phyloP scores from a whole-genome alignment of 352 stramenopile genomes.

The Globisporangium uncinulatum region DNA sequence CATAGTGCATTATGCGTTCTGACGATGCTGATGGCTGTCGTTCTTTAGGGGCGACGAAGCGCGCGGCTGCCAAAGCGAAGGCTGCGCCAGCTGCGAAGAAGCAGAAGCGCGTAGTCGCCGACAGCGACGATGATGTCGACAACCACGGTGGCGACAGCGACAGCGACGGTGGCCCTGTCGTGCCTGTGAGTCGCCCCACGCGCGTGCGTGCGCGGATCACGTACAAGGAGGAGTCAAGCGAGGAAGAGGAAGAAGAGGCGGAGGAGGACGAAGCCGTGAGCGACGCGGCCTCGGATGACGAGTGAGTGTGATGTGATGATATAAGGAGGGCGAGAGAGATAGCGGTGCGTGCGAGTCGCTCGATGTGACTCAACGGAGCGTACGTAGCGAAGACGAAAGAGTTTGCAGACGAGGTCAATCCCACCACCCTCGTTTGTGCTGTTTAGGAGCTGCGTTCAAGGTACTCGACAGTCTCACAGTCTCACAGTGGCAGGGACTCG shows the following conservation, averaged over 20 bases:
- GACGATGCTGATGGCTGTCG: background rate
- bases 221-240: conserved; percentile 50
- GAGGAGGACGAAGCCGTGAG: conserved; percentile 25
- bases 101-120: conserved; percentile 18
- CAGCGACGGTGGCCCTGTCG: conserved; percentile 6
- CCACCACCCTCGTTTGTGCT: too few relatives aligned
- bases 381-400: too few relatives aligned
- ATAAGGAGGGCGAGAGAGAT: background rate
- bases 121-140: conserved; percentile 16
- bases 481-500: background rate
- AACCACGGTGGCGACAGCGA: conserved; percentile 6
- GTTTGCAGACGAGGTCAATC: too few relatives aligned
- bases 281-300: conserved; percentile 61
- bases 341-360: background rate
- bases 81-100: conserved; percentile 27
- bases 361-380: too few relatives aligned
- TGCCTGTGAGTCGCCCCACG: conserved; percentile 24
- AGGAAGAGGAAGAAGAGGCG: conserved; percentile 26
- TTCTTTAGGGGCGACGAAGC: conserved; percentile 5
- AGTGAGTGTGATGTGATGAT: conserved; percentile 9
- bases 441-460: too few relatives aligned
- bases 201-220: conserved; percentile 38
- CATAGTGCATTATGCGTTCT: background rate
- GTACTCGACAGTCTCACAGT: background rate
- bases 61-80: conserved; percentile 6